These are phyloP conservation scores for Serendipita sp. DNA, from an alignment of 768 basidiomycete genomes.

Conservation along the genomic window DNA sequence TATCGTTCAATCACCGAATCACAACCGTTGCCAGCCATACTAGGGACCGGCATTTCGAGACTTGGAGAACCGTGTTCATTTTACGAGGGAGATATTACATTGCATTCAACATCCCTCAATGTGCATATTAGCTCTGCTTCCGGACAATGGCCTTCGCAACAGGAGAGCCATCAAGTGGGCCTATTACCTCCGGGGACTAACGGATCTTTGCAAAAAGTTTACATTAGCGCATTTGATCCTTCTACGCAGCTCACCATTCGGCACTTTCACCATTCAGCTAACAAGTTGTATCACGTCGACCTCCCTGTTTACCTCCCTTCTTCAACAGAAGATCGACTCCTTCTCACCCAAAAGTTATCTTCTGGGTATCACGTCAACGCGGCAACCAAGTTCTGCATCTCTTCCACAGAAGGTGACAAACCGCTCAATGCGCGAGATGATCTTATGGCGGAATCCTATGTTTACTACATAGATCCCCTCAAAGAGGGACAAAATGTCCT, in stretches of 20 bases:
- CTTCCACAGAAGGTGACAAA: too few relatives aligned
- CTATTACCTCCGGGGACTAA: not conserved
- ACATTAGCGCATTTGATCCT: not conserved
- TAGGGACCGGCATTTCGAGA: not conserved
- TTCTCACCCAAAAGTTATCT: too few relatives aligned
- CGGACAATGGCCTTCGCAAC: too few relatives aligned
- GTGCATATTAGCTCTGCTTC: too few relatives aligned
- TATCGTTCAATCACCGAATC: not conserved
- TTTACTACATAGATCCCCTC: too few relatives aligned
- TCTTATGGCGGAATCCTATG: not conserved
- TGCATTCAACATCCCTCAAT: too few relatives aligned
- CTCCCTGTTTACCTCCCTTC: not conserved
- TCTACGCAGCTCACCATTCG: not conserved
- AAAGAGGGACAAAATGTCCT: too few relatives aligned
- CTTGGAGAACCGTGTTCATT: too few relatives aligned
- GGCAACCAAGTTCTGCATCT: too few relatives aligned
- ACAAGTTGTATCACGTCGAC: not conserved
- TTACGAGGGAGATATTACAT: too few relatives aligned
- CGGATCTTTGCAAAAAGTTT: not conserved
- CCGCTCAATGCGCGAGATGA: not conserved
- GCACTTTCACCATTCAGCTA: not conserved
- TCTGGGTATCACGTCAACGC: too few relatives aligned
- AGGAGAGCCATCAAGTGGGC: not conserved
- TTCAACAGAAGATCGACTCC: too few relatives aligned
- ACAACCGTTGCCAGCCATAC: not conserved